Evolutionary conservation across 345 rosid species (phyloP).

Genomic region (Hypericum androsaemum): DNA sequence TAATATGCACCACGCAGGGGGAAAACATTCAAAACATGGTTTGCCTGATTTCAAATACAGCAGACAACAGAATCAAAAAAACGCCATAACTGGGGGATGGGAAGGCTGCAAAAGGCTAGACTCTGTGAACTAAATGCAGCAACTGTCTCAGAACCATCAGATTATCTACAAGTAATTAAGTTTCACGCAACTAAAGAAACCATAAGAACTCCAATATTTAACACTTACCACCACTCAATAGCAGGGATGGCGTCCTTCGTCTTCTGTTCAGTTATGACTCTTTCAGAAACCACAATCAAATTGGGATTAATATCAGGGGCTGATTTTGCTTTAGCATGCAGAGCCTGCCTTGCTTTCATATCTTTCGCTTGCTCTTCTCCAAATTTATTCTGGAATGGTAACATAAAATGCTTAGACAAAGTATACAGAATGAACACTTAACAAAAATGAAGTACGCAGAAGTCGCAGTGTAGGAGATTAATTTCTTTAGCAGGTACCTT

Average conservation of each 20-base stretch:
- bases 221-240: constrained; percentile 90
- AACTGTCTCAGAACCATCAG: too few relatives aligned
- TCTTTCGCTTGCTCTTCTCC: constrained; percentile 95
- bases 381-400: constrained; percentile 58
- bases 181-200: too few relatives aligned
- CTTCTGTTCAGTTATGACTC: constrained; percentile 67
- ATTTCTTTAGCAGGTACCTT: constrained; percentile 53
- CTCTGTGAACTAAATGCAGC: too few relatives aligned
- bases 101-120: too few relatives aligned
- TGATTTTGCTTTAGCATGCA: constrained; percentile 73
- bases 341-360: constrained; percentile 82
- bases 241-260: constrained; percentile 75
- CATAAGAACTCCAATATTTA: too few relatives aligned
- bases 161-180: too few relatives aligned
- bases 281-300: constrained; percentile 81
- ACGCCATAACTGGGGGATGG: too few relatives aligned
- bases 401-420: constrained; percentile 8
- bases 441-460: background rate
- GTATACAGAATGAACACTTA: background rate
- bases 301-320: constrained; percentile 86
- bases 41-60: too few relatives aligned
- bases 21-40: too few relatives aligned
- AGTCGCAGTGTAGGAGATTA: background rate
- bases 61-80: too few relatives aligned
- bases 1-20: too few relatives aligned